phyloP scores from a whole-genome alignment of 2,329 filamentous ascomycete genomes.

The Helicocarpus griseus region DNA sequence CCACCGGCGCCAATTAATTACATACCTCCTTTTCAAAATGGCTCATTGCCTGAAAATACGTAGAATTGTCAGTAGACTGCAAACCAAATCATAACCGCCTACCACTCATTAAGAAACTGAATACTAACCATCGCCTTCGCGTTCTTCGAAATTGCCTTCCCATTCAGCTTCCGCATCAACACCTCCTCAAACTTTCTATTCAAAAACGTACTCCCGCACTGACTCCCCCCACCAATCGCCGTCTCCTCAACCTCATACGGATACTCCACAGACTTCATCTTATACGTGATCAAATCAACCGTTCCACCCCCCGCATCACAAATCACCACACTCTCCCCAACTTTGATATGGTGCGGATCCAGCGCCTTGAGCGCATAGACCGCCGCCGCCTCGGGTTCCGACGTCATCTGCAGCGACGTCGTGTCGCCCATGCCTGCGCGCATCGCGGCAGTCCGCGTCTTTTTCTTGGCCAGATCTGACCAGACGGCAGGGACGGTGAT shows the following conservation, averaged over 20 bases:
- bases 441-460: conserved; percentile 1
- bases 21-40: conserved; percentile 3
- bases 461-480: conserved; percentile 2
- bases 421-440: conserved; percentile 3
- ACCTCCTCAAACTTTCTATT: conserved; percentile 3
- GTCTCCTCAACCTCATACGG: conserved; percentile 4
- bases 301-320: conserved; percentile 2
- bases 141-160: conserved; percentile 3
- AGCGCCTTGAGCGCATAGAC: conserved; percentile 3
- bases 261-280: conserved; percentile 4
- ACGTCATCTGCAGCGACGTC: conserved; percentile 2
- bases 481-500: conserved; percentile 3
- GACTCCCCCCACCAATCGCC: conserved; percentile 1
- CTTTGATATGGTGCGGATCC: conserved; percentile 3
- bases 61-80: background rate
- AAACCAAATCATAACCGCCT: background rate
- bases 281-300: conserved; percentile 3
- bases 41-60: conserved; percentile 1
- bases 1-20: no score
- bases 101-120: background rate
- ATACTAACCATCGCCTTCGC: conserved; percentile 2
- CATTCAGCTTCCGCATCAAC: background rate
- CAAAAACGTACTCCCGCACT: conserved; percentile 3
- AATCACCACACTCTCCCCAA: conserved; percentile 3
- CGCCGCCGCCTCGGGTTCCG: conserved; percentile 1